Percentiles rank a stretch among this genome's conserved stretches.
phyloP scores from a whole-genome alignment of 1,284 basidiomycete genomes.

The Fomitopsis betulina region DNA sequence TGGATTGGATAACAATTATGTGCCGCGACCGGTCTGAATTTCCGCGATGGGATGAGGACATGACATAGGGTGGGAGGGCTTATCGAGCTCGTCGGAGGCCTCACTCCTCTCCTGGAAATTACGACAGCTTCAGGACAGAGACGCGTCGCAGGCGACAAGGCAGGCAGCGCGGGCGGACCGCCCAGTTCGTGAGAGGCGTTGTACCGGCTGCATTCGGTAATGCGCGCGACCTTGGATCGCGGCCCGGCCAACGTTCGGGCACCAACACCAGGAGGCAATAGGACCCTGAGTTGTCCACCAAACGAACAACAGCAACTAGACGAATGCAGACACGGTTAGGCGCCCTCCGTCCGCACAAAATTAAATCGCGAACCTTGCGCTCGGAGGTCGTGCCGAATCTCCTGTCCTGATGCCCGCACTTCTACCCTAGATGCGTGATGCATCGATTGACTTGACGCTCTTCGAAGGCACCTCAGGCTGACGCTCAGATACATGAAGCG shows the following conservation, averaged over 20 bases:
- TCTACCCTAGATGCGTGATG: not conserved
- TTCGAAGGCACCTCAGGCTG: not conserved
- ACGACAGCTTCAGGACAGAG: not conserved
- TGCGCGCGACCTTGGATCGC: not conserved
- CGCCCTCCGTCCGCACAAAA: not conserved
- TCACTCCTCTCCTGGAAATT: not conserved
- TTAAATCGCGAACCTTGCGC: not conserved
- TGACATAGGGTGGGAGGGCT: not conserved
- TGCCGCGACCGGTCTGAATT: not conserved
- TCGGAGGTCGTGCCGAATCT: not conserved
- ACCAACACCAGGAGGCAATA: not conserved
- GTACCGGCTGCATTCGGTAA: not conserved
- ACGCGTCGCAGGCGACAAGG: not conserved
- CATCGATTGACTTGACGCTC: not conserved
- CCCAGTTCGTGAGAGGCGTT: not conserved
- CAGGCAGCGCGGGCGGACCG: not conserved
- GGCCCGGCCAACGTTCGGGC: not conserved
- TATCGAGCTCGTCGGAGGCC: not conserved
- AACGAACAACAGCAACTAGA: not conserved
- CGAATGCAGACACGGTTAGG: not conserved
- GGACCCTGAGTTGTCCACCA: not conserved
- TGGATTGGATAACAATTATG: not conserved
- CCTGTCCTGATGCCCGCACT: not conserved
- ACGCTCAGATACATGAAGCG: not conserved
- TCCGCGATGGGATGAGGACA: not conserved